A percentile compares a stretch with the other conserved stretches of the same genome.
Conservation (phyloP, 179 eudicot genomes). For the Silene noctiflora region DNA sequence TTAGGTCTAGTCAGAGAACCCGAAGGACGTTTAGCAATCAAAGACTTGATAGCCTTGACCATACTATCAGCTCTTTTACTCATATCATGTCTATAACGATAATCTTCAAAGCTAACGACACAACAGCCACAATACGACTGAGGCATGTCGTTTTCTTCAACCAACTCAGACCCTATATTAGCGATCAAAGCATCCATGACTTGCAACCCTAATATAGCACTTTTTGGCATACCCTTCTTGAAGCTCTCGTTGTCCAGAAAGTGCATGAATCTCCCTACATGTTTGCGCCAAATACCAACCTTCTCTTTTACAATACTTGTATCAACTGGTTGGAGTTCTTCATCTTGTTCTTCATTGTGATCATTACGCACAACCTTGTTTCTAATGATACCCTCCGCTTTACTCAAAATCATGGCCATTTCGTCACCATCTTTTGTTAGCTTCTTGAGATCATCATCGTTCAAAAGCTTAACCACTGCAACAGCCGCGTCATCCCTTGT, state of each 20-base stretch:
- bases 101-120: neutral
- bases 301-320: neutral
- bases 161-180: neutral
- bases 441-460: neutral
- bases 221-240: neutral
- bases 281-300: neutral
- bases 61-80: neutral
- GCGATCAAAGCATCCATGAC: neutral
- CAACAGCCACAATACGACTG: neutral
- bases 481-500: neutral
- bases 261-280: neutral
- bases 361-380: neutral
- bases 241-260: neutral
- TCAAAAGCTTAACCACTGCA: neutral
- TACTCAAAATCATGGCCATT: neutral
- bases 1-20: neutral
- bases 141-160: neutral
- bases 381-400: neutral
- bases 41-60: neutral
- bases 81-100: neutral
- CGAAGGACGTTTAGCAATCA: neutral
- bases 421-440: neutral
- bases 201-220: neutral
- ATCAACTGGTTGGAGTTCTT: neutral
- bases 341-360: neutral